phyloP scores from a whole-genome alignment of 495 filamentous ascomycete species.

The Penicillium taxi region DNA sequence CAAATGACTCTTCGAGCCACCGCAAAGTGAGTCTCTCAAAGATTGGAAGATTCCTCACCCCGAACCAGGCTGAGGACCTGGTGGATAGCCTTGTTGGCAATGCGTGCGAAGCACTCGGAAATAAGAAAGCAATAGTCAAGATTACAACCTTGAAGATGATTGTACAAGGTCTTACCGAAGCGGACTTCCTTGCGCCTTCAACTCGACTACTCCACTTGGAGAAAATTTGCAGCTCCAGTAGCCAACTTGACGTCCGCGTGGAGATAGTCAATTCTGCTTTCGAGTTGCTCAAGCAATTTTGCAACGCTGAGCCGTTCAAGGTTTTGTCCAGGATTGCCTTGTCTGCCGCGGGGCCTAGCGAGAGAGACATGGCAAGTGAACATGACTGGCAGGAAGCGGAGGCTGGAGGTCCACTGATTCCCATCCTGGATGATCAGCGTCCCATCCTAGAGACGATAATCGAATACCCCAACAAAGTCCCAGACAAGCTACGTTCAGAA shows the following conservation, averaged over 20 bases:
- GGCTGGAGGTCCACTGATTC: neutral
- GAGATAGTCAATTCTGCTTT: neutral
- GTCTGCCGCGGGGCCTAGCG: neutral
- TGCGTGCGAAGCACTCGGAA: neutral
- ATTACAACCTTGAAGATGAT: neutral
- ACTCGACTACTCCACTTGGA: too few species aligned
- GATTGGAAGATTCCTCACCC: neutral
- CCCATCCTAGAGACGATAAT: neutral
- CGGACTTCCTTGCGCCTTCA: conserved; percentile 1
- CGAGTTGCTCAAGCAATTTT: neutral
- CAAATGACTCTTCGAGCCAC: neutral
- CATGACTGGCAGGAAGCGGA: neutral
- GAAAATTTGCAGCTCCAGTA: neutral
- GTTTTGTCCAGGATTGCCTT: neutral
- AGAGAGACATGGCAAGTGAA: neutral
- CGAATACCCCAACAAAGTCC: neutral
- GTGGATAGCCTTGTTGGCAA: neutral
- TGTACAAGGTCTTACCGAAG: neutral
- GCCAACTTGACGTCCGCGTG: neutral
- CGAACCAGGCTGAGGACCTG: neutral
- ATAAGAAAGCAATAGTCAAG: neutral
- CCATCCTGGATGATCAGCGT: neutral
- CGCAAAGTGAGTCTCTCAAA: conserved; percentile 1
- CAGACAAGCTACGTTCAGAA: neutral
- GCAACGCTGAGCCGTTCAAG: neutral